Evolutionary conservation across 2,329 filamentous ascomycete species (phyloP).

Genomic region (Xylaria sp.): DNA sequence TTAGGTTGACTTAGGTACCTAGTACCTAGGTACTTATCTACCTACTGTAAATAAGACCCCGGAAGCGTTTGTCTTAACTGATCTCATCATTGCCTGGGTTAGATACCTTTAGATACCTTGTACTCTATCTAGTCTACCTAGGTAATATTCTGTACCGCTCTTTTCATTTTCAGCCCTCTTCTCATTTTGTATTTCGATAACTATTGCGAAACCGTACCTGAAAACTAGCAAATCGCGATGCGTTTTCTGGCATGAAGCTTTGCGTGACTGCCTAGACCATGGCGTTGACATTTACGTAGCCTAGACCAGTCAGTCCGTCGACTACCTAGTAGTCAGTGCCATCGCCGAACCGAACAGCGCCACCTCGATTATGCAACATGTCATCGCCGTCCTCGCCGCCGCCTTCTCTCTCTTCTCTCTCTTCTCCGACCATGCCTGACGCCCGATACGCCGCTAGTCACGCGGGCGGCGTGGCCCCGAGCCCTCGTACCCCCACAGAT

Average conservation of each 20-base stretch:
- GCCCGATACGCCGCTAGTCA: neutral
- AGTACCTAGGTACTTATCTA: neutral
- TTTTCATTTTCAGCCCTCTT: neutral
- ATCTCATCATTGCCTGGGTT: too few relatives aligned
- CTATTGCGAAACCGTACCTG: neutral
- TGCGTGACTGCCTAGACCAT: constrained; percentile 11
- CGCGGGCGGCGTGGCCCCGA: neutral
- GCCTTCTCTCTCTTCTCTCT: neutral
- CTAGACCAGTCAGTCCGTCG: neutral
- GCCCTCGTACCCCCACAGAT: constrained; percentile 5
- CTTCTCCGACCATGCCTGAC: constrained; percentile 18
- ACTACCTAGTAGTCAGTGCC: neutral
- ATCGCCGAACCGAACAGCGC: neutral
- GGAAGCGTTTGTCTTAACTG: neutral
- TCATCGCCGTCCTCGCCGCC: neutral
- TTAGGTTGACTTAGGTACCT: neutral
- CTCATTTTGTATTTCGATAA: neutral
- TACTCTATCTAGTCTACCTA: neutral
- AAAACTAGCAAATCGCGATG: neutral
- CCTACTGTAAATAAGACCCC: neutral
- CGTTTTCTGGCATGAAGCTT: neutral
- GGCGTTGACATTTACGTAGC: constrained; percentile 16
- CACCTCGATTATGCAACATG: neutral
- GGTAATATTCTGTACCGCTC: neutral
- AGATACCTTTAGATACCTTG: too few relatives aligned